These are phyloP conservation scores for Nidula microcarpa DNA, from an alignment of 768 basidiomycete genomes.

Conservation along the genomic window DNA sequence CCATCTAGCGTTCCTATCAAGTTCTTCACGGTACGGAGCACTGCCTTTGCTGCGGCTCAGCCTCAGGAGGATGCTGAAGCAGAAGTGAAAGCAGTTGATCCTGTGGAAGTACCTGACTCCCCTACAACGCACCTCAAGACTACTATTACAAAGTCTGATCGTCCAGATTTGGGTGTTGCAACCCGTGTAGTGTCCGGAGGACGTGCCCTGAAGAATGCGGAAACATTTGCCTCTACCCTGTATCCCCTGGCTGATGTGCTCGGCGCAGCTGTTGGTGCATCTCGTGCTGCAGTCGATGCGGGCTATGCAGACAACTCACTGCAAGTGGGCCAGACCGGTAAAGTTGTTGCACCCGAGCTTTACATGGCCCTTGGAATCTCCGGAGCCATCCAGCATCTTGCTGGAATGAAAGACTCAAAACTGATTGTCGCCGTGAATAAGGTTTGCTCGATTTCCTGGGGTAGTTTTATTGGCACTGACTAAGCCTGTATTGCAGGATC, in stretches of 20 bases:
- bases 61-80: slow-evolving; percentile 50
- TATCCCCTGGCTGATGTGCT: slow-evolving; percentile 92
- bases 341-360: slow-evolving; percentile 94
- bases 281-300: slow-evolving; percentile 95
- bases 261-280: slow-evolving; percentile 97
- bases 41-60: slow-evolving; percentile 76
- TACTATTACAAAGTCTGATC: slow-evolving; percentile 81
- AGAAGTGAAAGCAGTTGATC: slow-evolving; percentile 57
- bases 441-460: slow-evolving; percentile 30
- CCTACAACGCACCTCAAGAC: slow-evolving; percentile 67
- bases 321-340: slow-evolving; percentile 99
- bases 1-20: slow-evolving; percentile 77
- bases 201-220: slow-evolving; percentile 89
- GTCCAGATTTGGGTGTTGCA: slow-evolving; percentile 89
- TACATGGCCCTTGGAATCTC: slow-evolving; percentile 98
- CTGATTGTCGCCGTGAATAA: slow-evolving; percentile 98
- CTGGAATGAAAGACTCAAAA: slow-evolving; percentile 99
- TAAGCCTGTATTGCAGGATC: slow-evolving; percentile 52
- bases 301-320: slow-evolving; percentile 97
- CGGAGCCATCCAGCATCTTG: slow-evolving; percentile 97
- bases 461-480: no score
- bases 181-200: slow-evolving; percentile 92
- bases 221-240: slow-evolving; percentile 83
- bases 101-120: slow-evolving; percentile 57
- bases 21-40: slow-evolving; percentile 92